Conservation (phyloP, 768 basidiomycete species). For the Clavaria fumosa region DNA sequence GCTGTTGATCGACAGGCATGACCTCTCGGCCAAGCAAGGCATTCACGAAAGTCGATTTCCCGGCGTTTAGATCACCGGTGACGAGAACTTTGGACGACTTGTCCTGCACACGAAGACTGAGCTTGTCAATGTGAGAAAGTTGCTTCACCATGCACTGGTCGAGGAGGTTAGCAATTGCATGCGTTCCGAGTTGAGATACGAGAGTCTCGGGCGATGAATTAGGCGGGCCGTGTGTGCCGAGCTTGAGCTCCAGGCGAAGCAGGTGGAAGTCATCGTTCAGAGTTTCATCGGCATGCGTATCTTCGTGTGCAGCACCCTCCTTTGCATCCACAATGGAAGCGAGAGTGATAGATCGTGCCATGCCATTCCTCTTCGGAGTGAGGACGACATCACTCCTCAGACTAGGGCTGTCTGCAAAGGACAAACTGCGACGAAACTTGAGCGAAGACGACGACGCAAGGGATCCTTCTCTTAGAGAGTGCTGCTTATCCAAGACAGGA, state of each 20-base stretch:
- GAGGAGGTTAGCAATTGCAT: slow-evolving; percentile 82
- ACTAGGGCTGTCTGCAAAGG: slow-evolving; percentile 73
- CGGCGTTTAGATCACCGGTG: slow-evolving; percentile 95
- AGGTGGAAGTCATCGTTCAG: slow-evolving; percentile 62
- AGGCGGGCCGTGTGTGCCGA: slow-evolving; percentile 58
- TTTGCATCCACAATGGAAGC: slow-evolving; percentile 33
- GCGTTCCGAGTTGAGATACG: slow-evolving; percentile 84
- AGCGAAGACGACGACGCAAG: neutral
- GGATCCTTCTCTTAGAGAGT: slow-evolving; percentile 11
- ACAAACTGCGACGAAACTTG: slow-evolving; percentile 48
- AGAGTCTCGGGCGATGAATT: slow-evolving; percentile 53
- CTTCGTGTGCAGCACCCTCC: slow-evolving; percentile 18
- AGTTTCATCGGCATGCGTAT: slow-evolving; percentile 18
- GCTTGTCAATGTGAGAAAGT: slow-evolving; percentile 65
- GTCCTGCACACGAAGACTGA: slow-evolving; percentile 78
- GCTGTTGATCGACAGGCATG: slow-evolving; percentile 97
- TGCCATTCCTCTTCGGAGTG: slow-evolving; percentile 29
- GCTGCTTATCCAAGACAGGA: slow-evolving; percentile 49
- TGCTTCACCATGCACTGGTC: slow-evolving; percentile 70
- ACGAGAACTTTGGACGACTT: slow-evolving; percentile 93
- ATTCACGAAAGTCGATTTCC: slow-evolving; percentile 97
- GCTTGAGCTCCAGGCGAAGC: slow-evolving; percentile 83
- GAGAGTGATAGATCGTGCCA: slow-evolving; percentile 46
- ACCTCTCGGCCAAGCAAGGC: slow-evolving; percentile 80
- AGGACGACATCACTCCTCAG: slow-evolving; percentile 52